These are phyloP conservation scores for Punica granatum DNA, from an alignment of 345 rosid species.

Conservation along the genomic window DNA sequence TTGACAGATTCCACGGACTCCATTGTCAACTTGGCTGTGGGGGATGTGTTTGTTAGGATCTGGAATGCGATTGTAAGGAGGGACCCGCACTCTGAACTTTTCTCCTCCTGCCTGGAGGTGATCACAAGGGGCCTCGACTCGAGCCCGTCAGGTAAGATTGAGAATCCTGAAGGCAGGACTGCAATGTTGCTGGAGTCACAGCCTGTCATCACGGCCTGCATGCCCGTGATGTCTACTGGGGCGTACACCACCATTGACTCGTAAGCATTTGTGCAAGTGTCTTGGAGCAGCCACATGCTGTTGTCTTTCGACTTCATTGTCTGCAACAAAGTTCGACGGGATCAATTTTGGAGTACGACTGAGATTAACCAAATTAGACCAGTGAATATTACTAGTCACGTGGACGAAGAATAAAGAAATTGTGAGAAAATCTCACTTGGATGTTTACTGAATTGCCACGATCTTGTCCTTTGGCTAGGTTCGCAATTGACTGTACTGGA, in stretches of 20 bases:
- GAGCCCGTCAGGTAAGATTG: slow-evolving; percentile 79
- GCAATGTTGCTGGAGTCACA: slow-evolving; percentile 85
- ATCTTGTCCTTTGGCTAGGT: slow-evolving; percentile 84
- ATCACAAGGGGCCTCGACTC: slow-evolving; percentile 87
- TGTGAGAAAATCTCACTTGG: slow-evolving; percentile 33
- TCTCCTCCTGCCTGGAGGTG: slow-evolving; percentile 74
- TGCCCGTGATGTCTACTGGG: slow-evolving; percentile 63
- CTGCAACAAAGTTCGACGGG: slow-evolving; percentile 30
- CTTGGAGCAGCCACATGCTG: slow-evolving; percentile 77
- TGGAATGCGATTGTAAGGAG: slow-evolving; percentile 82
- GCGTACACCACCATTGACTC: slow-evolving; percentile 86
- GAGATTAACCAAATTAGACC: background rate
- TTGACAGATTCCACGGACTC: slow-evolving; percentile 83
- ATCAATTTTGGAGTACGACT: background rate
- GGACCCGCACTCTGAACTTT: slow-evolving; percentile 76
- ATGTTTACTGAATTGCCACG: slow-evolving; percentile 87
- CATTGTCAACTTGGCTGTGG: slow-evolving; percentile 53
- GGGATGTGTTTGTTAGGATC: slow-evolving; percentile 55
- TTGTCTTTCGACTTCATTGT: slow-evolving; percentile 65
- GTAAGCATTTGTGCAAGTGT: slow-evolving; percentile 69
- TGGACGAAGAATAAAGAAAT: background rate
- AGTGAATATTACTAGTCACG: background rate
- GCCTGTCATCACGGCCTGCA: slow-evolving; percentile 81
- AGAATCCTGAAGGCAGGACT: slow-evolving; percentile 84
- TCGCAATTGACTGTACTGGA: slow-evolving; percentile 63